Evolutionary conservation across 345 rosid genomes (phyloP).

Genomic region (Eucalyptus paniculata): DNA sequence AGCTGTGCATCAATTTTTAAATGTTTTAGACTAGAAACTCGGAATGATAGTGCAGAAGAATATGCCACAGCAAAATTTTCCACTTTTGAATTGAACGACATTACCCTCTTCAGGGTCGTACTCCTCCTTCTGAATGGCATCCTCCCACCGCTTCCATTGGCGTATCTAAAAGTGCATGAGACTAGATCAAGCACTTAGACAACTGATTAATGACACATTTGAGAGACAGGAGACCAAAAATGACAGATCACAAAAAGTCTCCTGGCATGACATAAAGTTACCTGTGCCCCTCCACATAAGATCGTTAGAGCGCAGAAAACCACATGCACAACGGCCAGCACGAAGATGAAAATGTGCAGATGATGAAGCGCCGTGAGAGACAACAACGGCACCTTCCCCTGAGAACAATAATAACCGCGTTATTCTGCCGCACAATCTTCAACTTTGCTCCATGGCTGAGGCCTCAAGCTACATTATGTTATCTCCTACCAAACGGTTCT

Average conservation of each 20-base stretch:
- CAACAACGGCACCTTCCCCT: constrained; percentile 61
- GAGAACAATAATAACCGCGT: neutral
- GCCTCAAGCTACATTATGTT: neutral
- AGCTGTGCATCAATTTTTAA: constrained; percentile 13
- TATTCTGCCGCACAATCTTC: neutral
- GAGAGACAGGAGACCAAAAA: neutral
- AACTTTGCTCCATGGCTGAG: neutral
- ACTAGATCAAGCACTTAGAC: neutral
- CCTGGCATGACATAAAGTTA: neutral
- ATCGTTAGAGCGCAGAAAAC: constrained; percentile 70
- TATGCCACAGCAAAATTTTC: neutral
- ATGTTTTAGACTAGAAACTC: neutral
- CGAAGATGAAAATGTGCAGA: constrained; percentile 81
- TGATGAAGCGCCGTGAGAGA: constrained; percentile 66
- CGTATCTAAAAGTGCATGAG: constrained; percentile 23
- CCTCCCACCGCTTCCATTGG: constrained; percentile 84
- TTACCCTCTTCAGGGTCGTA: constrained; percentile 42
- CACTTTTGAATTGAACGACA: neutral
- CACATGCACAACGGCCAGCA: constrained; percentile 64
- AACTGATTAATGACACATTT: neutral
- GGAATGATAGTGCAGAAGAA: neutral
- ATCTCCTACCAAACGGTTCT: neutral
- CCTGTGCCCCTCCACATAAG: constrained; percentile 69
- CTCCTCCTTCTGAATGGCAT: constrained; percentile 16
- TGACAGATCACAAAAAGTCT: neutral